Evolutionary conservation across 768 basidiomycete genomes (phyloP).

Genomic region (Termitomyces sp.): DNA sequence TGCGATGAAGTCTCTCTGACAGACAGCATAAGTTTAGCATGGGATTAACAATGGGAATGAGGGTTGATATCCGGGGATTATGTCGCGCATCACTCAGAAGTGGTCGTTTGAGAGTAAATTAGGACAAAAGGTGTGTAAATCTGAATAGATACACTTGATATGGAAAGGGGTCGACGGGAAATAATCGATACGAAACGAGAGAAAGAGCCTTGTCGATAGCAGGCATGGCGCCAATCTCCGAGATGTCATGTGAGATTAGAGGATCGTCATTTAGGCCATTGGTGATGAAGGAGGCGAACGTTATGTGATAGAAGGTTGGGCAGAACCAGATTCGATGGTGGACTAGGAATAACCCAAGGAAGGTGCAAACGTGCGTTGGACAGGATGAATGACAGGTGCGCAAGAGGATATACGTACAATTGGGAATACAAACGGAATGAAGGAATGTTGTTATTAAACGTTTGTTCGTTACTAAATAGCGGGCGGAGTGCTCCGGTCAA

Average conservation of each 20-base stretch:
- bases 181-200: not conserved
- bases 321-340: not conserved
- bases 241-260: slow-evolving; percentile 2
- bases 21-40: not conserved
- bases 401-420: not conserved
- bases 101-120: not conserved
- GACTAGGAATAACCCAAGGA: not conserved
- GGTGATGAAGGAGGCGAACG: not conserved
- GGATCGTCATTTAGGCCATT: slow-evolving; percentile 7
- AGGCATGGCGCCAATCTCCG: slow-evolving; percentile 2
- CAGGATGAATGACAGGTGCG: not conserved
- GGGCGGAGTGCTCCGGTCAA: slow-evolving; percentile 26
- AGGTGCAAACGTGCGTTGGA: slow-evolving; percentile 17
- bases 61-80: not conserved
- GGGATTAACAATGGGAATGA: not conserved
- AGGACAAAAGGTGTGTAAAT: slow-evolving; percentile 1
- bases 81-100: not conserved
- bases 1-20: not conserved
- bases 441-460: slow-evolving; percentile 16
- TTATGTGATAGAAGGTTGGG: slow-evolving; percentile 4
- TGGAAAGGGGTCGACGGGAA: not conserved
- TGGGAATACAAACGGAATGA: slow-evolving; percentile 3
- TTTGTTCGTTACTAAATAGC: slow-evolving; percentile 13
- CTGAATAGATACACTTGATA: slow-evolving; percentile 4
- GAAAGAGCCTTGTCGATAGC: not conserved